Conservation (phyloP, 1,139 yeast species). For the Scheffersomyces cryptocercus region DNA sequence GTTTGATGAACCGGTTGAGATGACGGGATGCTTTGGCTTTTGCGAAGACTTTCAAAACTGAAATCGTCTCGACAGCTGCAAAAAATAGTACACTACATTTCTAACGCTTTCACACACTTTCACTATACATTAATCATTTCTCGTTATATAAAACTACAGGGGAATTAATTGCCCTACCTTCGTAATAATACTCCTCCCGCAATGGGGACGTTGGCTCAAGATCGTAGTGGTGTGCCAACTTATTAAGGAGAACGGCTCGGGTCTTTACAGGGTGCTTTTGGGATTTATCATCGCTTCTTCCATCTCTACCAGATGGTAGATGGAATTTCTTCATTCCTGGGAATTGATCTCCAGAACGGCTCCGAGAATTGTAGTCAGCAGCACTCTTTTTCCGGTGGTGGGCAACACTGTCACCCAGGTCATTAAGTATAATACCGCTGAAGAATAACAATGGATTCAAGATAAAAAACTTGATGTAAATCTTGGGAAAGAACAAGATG, state of each 20-base stretch:
- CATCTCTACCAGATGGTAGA: constrained; percentile 3
- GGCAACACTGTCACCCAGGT: not conserved
- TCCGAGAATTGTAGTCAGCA: not conserved
- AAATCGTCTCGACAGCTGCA: too few species aligned
- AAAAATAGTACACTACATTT: too few species aligned
- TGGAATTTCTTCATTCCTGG: constrained; percentile 11
- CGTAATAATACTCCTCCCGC: not conserved
- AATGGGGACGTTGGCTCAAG: not conserved
- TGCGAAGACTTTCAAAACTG: too few species aligned
- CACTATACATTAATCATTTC: not conserved
- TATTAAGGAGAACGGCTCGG: not conserved
- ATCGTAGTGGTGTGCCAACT: constrained; percentile 1
- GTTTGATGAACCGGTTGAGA: too few species aligned
- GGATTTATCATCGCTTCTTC: not conserved
- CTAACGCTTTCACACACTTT: too few species aligned
- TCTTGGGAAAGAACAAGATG: constrained; percentile 20
- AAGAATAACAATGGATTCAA: constrained; percentile 14
- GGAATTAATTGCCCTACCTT: not conserved
- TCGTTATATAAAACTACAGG: not conserved
- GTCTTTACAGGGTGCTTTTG: not conserved
- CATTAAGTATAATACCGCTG: not conserved
- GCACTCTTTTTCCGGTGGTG: not conserved
- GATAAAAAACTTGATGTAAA: constrained; percentile 15
- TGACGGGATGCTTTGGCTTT: too few species aligned
- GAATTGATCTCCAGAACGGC: constrained; percentile 6